Base-by-base conservation (phyloP, 78 protist species). In the Chrysochromulina tobinii region DNA sequence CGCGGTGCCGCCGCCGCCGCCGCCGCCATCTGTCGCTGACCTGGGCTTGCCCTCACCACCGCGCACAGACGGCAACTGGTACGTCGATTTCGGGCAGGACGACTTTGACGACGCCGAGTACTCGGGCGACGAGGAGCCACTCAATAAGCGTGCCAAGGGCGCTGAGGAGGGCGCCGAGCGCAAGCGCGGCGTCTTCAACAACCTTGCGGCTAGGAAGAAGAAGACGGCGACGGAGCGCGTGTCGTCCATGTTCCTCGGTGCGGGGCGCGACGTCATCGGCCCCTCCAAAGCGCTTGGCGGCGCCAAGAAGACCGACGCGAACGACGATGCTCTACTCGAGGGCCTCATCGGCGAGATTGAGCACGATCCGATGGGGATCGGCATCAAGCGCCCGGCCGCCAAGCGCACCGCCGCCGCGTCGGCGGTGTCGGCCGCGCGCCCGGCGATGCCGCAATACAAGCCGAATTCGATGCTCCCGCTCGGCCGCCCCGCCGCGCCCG, bases 151-250 rank as follows among this genome's bases (percentile, higher is more conserved):
- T 18, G 66, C 61, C 53, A 55, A 81, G 51, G 54, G 4, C 66
- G 38, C 38, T 38, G 38, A 38, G 38, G 38, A 38, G 38, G 9
- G 51, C 55, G 66, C 50, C 87, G 79, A 23, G 50, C 0, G 2
- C 4, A 1, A 2, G 27, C 27, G 53, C 23, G 88, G 55, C 15
- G 38, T 83, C n/a, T 27, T 14, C 88, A 25, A 55, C 87, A 79
- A 55, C 59, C 87, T 27, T 20, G 69, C 50, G 3, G n/a, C 88
- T 12, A 21, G 27, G 69, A 4, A 17, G 27, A 58, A 83, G 88
- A 81, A 81, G 87, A 57, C 21, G 64, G 68, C 61, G 14, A 57
- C 50, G 68, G 54, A 81, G 87, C 68, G 55, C 53, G 87, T 57
- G n/a, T 9, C 27, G 23, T 48, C 20, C 25, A 38, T 57, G 55